A percentile compares a stretch with the other conserved stretches of the same genome.
These are phyloP conservation scores for Apophysomyces variabilis DNA, from an alignment of 371 early-diverging fungal species.

Conservation along the genomic window DNA sequence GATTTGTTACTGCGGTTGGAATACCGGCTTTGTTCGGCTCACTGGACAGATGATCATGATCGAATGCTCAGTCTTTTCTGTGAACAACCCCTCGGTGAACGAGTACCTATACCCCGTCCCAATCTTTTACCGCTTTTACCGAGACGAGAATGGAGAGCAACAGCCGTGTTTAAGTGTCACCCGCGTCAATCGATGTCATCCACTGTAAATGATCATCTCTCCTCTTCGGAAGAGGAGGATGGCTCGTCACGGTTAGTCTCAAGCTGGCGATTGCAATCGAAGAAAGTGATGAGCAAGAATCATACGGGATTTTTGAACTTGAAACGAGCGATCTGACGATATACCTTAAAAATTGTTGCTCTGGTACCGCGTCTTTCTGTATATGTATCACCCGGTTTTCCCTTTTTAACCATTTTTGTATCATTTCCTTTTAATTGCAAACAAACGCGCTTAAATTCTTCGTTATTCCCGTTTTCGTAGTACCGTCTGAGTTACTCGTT, in stretches of 20 bases:
- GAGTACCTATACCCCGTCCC: conserved; percentile 1
- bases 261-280: not conserved
- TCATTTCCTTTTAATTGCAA: not conserved
- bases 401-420: not conserved
- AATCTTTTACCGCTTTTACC: not conserved
- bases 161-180: conserved; percentile 1
- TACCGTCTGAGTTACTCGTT: not conserved
- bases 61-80: conserved; percentile 47
- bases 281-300: conserved; percentile 1
- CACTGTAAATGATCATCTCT: not conserved
- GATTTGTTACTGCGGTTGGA: conserved; percentile 63
- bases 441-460: not conserved
- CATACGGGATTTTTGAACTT: not conserved
- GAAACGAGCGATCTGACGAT: not conserved
- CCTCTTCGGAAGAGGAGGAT: conserved; percentile 1
- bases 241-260: not conserved
- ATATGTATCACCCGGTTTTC: not conserved
- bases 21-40: conserved; percentile 77
- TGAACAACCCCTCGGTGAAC: not conserved
- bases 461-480: not conserved
- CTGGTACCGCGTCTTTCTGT: not conserved
- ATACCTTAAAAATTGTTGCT: not conserved
- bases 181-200: not conserved
- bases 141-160: not conserved
- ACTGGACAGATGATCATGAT: conserved; percentile 77